These are phyloP conservation scores for Microthyrium microscopicum DNA, from an alignment of 2,329 filamentous ascomycete genomes.

Conservation along the genomic window DNA sequence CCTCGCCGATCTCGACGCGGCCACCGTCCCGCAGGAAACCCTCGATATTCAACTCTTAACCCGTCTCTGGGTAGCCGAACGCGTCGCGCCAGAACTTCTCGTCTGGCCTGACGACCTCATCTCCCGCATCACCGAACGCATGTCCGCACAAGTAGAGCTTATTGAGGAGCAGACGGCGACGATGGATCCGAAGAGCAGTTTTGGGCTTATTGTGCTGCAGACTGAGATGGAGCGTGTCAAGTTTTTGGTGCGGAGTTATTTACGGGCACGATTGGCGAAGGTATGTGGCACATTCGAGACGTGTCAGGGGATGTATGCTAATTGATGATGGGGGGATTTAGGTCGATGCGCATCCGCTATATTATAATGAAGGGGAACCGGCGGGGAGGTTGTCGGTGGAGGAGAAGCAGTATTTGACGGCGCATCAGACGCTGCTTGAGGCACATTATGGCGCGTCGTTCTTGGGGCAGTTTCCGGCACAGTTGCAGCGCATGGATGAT, in stretches of 20 bases:
- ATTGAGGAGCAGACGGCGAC: constrained; percentile 52
- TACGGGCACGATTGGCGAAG: constrained; percentile 78
- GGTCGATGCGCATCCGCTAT: constrained; percentile 62
- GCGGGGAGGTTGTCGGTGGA: constrained; percentile 44
- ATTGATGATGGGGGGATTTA: constrained; percentile 20
- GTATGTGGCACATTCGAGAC: constrained; percentile 23
- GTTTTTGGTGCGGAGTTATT: constrained; percentile 68
- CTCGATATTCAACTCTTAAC: constrained; percentile 79
- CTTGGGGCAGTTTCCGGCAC: constrained; percentile 60
- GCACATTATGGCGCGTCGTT: constrained; percentile 78
- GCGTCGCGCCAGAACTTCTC: constrained; percentile 76
- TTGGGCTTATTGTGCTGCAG: constrained; percentile 84
- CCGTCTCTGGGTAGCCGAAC: constrained; percentile 83
- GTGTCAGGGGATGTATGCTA: background rate
- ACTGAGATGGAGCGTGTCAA: constrained; percentile 92
- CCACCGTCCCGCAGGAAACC: constrained; percentile 37
- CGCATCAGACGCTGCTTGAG: constrained; percentile 71
- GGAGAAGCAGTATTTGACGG: constrained; percentile 67
- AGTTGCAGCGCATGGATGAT: constrained; percentile 76
- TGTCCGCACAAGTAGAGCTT: constrained; percentile 26
- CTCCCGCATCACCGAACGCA: constrained; percentile 56
- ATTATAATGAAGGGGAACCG: constrained; percentile 42
- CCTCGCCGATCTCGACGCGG: constrained; percentile 28
- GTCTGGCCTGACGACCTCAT: constrained; percentile 63
- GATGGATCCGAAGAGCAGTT: constrained; percentile 82